Evolutionary conservation across 495 filamentous ascomycete genomes (phyloP), one percentile per base, ranked within the genome.

Genomic region (Umbilicaria muhlenbergii): DNA sequence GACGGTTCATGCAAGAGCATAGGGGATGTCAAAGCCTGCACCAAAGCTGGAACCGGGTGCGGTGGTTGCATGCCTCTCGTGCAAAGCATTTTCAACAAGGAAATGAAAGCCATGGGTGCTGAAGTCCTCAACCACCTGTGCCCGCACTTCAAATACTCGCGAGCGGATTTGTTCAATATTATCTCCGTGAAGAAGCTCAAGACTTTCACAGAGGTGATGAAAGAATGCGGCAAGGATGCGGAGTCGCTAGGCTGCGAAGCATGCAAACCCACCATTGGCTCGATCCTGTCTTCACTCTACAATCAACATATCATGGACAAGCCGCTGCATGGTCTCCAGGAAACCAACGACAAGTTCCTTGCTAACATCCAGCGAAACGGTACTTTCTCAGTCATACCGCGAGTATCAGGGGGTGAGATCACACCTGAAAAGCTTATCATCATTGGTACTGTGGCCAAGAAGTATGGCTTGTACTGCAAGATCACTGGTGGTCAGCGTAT

Each of bases 401-500:
- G 89, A 14, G 77, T 96, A 2, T 63, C 84, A 12, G 89, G 71
- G 45, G 89, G 89, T 43, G 89, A 96, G 58, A 94, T 96, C 51
- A 93, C 86, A 0, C 75, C 89, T 0, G 86, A 93, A 16, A 91
- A 86, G 50, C 72, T 96, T 39, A 86, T 94, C 46, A 74, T 80
- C 28, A 88, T 96, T 37, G 89, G 86, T 2, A 75, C 77, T 32
- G 85, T 96, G 1, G 89, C 88, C 1, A 87, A 86, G 67, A 80
- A 91, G 55, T 94, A 87, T 47, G 70, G 74, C 39, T 66, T 96
- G 4, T 96, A 96, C 61, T 86, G 80, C 57, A 96, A 94, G 65
- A 94, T 96, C 53, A 96, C 89, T 0, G 89, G 89, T 41, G 89
- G 83, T 1, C 89, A 96, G 62, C 75, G 89, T 36, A 94, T 94